A percentile compares a stretch with the other conserved stretches of the same genome.
Evolutionary conservation across 306 rosid species (phyloP).

Genomic region (Senna tora): DNA sequence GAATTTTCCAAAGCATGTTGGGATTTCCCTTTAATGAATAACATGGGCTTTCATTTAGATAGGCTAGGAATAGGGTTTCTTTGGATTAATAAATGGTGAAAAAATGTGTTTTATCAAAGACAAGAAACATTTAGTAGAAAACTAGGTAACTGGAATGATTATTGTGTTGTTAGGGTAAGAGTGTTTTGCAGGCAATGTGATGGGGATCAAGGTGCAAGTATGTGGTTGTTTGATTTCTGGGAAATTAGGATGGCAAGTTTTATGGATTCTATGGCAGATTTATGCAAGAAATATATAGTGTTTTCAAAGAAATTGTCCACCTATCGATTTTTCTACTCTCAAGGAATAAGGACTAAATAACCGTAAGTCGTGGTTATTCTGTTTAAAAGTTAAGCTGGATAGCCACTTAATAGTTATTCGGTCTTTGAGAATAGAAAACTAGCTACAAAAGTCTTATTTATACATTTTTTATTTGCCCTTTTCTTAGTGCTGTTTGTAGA

Average conservation of each 20-base stretch:
- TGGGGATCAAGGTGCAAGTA: neutral
- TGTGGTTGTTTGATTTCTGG: neutral
- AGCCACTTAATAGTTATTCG: neutral
- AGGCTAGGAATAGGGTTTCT: neutral
- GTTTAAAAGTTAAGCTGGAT: neutral
- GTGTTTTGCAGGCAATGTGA: neutral
- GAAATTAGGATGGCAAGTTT: neutral
- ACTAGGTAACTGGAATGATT: neutral
- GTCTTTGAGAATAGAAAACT: neutral
- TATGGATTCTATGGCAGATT: neutral
- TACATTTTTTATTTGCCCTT: neutral
- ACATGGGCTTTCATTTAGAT: neutral
- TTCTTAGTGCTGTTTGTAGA: neutral
- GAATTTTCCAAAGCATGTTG: neutral
- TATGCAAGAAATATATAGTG: neutral
- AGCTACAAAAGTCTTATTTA: neutral
- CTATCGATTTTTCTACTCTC: neutral
- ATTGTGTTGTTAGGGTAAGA: neutral
- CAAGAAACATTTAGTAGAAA: neutral
- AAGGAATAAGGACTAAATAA: neutral
- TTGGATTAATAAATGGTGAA: neutral
- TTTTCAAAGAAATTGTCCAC: neutral
- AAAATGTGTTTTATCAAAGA: neutral
- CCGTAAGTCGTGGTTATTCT: neutral
- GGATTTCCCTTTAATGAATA: neutral